Base-by-base conservation (phyloP, 2,329 filamentous ascomycete species). In the Chrysosporium keratinophilum region DNA sequence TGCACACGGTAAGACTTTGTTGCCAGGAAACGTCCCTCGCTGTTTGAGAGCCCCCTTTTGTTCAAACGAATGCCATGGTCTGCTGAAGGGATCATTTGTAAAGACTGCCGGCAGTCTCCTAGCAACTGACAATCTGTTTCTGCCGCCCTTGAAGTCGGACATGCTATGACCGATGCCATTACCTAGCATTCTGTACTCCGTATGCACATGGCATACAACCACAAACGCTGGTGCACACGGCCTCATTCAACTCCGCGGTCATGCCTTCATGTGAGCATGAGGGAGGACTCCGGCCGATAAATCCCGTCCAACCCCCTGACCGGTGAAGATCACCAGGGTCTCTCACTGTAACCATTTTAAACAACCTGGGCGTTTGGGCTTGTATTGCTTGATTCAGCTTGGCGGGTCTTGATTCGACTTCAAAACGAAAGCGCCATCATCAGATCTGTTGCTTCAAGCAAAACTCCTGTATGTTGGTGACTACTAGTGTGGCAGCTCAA, bases 371-470 rank as follows among this genome's bases (percentile, higher is more conserved):
- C 34, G 19, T 23, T 40, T 20, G 33, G 35, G 37, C 37, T 40
- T 40, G 37, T 20, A 28, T 49, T 49, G 46, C 46, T 49, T 49
- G 46, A 49, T 40, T 35, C 39, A 15, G 19, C 46, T 49, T 49
- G 46, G 46, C 46, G 46, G 15, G 17, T 49, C 46, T 49, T 49
- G 46, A 39, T 49, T 40, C 31, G 34, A 49, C 46, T 37, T 17
- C 17, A 34, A n/a, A n/a, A n/a, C 11, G n/a, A 39, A 15, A 3
- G n/a, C 35, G 7, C 14, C 33, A 28, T 10, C 12, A n/a, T 28
- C 10, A 45, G 20, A 15, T 33, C 23, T 45, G 20, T 33, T 45
- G 11, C 11, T 31, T 15, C n/a, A n/a, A n/a, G n/a, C n/a, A n/a
- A n/a, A n/a, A n/a, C n/a, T n/a, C n/a, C n/a, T n/a, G n/a, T n/a